Percentiles rank a stretch among this genome's conserved stretches.
These are phyloP conservation scores for Datura wrightii DNA, from an alignment of 257 asterid species.

Conservation along the genomic window DNA sequence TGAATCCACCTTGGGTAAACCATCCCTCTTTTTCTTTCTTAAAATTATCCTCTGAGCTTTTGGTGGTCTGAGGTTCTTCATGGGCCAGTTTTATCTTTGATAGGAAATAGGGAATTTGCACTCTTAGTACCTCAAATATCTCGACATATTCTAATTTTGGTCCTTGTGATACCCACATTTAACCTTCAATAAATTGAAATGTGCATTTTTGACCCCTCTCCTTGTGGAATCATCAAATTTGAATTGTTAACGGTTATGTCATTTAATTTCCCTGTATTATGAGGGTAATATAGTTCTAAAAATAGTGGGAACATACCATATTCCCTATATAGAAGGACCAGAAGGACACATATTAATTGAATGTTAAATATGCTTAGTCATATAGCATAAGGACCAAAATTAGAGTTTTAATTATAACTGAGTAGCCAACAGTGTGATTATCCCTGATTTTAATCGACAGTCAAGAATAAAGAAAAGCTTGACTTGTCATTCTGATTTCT, in stretches of 20 bases:
- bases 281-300: slow-evolving; percentile 6
- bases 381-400: background rate
- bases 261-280: background rate
- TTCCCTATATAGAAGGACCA: background rate
- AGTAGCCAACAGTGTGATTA: background rate
- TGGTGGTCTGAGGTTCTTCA: slow-evolving; percentile 5
- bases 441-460: background rate
- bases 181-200: background rate
- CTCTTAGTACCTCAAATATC: background rate
- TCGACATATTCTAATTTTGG: background rate
- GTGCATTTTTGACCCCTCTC: background rate
- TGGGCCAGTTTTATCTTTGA: slow-evolving; percentile 30
- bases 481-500: background rate
- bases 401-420: background rate
- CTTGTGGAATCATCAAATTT: background rate
- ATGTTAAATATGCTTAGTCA: background rate
- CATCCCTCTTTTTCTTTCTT: background rate
- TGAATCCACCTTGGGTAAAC: slow-evolving; percentile 7
- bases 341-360: background rate
- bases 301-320: background rate
- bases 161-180: background rate
- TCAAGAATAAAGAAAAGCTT: background rate
- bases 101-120: background rate
- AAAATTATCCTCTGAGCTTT: background rate
- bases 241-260: background rate